phyloP scores from a whole-genome alignment of 495 filamentous ascomycete species.

The Staphylotrichum tortipilum region DNA sequence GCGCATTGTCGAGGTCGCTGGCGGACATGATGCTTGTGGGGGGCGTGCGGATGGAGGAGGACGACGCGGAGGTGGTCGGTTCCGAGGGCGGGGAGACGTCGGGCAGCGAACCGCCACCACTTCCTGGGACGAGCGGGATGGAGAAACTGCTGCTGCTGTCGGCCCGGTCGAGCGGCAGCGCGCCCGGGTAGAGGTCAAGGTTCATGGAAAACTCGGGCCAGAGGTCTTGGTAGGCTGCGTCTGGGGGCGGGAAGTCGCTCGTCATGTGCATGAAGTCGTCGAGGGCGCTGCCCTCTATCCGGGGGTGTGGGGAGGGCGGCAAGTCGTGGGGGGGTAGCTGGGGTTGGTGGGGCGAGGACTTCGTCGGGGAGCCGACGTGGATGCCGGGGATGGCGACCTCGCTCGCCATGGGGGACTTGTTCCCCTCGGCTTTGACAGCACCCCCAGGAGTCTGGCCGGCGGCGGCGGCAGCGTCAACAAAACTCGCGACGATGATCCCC shows the following conservation, averaged over 20 bases:
- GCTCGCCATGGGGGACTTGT: slow-evolving; percentile 17
- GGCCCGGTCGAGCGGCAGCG: slow-evolving; percentile 17
- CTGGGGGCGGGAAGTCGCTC: slow-evolving; percentile 20
- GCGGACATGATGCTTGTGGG: slow-evolving; percentile 38
- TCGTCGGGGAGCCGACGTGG: slow-evolving; percentile 19
- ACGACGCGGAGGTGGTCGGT: slow-evolving; percentile 29
- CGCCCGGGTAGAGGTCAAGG: slow-evolving; percentile 24
- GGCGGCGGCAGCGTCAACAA: slow-evolving; percentile 33
- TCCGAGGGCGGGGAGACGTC: slow-evolving; percentile 30
- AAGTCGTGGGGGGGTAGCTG: slow-evolving; percentile 24
- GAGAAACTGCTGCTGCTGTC: too few species aligned
- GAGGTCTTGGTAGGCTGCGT: slow-evolving; percentile 29
- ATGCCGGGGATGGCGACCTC: slow-evolving; percentile 24
- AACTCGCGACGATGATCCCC: slow-evolving; percentile 22
- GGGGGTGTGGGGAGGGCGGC: slow-evolving; percentile 24
- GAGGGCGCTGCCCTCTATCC: slow-evolving; percentile 19
- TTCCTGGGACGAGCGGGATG: slow-evolving; percentile 22
- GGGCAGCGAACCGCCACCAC: slow-evolving; percentile 25
- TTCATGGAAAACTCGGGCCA: slow-evolving; percentile 30
- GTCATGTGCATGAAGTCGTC: slow-evolving; percentile 30
- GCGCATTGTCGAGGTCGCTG: slow-evolving; percentile 25
- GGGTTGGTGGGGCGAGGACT: slow-evolving; percentile 25
- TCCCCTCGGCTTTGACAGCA: slow-evolving; percentile 15
- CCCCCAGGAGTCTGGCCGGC: too few species aligned
- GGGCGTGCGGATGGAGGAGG: slow-evolving; percentile 37